Percentiles rank a stretch among this genome's conserved stretches.
phyloP scores from a whole-genome alignment of 2,329 filamentous ascomycete species.

The Calonectria naviculata region DNA sequence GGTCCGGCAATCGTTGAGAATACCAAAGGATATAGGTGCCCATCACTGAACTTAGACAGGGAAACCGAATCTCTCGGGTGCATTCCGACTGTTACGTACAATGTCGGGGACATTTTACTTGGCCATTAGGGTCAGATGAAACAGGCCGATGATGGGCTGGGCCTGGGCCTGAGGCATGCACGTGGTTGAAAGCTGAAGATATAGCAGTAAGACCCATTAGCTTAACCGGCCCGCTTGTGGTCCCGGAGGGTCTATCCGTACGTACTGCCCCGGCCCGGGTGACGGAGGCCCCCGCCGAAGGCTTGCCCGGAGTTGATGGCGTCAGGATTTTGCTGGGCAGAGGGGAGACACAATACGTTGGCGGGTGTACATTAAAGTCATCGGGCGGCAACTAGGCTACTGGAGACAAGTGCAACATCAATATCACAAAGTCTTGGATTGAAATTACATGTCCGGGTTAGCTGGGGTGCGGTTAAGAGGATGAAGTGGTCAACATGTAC shows the following conservation, averaged over 20 bases:
- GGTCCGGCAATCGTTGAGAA: neutral
- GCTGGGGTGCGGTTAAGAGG: neutral
- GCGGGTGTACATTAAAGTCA: neutral
- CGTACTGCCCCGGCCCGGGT: conserved; percentile 14
- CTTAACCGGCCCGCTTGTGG: conserved; percentile 13
- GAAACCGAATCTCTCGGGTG: neutral
- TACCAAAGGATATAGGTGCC: neutral
- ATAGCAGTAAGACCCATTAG: neutral
- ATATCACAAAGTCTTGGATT: neutral
- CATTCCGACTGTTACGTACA: neutral
- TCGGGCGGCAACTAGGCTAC: neutral
- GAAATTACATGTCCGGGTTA: neutral
- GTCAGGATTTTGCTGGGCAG: neutral
- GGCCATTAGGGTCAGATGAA: neutral
- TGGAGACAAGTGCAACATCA: neutral
- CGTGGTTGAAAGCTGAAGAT: neutral
- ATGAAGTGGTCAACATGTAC: neutral
- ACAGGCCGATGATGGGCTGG: neutral
- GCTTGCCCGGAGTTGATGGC: neutral
- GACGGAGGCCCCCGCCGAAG: conserved; percentile 12
- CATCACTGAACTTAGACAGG: neutral
- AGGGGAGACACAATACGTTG: too few species aligned
- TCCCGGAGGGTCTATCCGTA: neutral
- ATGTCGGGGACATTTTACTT: neutral
- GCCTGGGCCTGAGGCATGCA: neutral